Conservation (phyloP, 2,329 filamentous ascomycete genomes). For the Clarireedia monteithiana region DNA sequence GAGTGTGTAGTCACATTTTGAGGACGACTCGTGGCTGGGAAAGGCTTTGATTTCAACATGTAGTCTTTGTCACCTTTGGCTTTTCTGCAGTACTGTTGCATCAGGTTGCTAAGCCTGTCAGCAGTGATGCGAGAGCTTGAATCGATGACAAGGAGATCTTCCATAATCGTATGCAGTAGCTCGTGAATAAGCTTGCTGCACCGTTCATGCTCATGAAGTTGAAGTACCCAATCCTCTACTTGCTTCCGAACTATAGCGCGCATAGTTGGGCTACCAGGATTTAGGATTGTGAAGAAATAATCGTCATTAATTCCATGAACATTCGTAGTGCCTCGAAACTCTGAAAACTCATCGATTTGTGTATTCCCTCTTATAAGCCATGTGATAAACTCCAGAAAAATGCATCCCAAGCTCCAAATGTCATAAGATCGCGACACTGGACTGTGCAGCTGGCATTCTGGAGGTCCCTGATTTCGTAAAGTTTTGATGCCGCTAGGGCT, state of each 20-base stretch:
- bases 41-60: constrained; percentile 11
- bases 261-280: neutral
- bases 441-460: constrained; percentile 28
- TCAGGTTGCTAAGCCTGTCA: neutral
- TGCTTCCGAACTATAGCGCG: constrained; percentile 8
- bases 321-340: constrained; percentile 2
- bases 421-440: constrained; percentile 32
- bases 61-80: constrained; percentile 11
- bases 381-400: constrained; percentile 32
- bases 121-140: constrained; percentile 3
- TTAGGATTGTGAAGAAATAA: constrained; percentile 17
- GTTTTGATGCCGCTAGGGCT: constrained; percentile 9
- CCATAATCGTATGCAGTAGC: constrained; percentile 14
- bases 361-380: constrained; percentile 27
- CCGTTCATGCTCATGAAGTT: constrained; percentile 10
- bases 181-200: constrained; percentile 17
- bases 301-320: constrained; percentile 13
- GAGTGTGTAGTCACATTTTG: too few species aligned
- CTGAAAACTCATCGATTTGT: constrained; percentile 13
- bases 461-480: constrained; percentile 33
- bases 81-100: neutral
- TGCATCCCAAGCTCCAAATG: constrained; percentile 32
- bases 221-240: constrained; percentile 9
- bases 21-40: neutral
- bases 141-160: constrained; percentile 11